Conservation (phyloP, 345 rosid species). For the Populus alba region DNA sequence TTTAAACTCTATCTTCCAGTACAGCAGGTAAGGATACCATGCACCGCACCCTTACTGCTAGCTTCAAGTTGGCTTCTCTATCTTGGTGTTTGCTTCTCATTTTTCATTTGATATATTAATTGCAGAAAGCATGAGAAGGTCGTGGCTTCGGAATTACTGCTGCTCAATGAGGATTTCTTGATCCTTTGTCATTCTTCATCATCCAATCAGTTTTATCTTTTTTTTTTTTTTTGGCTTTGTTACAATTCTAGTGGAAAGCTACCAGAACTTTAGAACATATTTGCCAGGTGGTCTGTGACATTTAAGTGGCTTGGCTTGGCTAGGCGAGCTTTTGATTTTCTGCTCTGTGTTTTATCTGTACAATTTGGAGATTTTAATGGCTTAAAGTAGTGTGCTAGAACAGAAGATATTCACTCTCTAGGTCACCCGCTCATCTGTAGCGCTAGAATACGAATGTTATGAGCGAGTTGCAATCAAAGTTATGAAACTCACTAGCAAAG, state of each 20-base stretch:
- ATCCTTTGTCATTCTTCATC: background rate
- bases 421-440: no score
- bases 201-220: background rate
- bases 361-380: no score
- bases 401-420: no score
- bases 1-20: constrained; percentile 89
- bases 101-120: background rate
- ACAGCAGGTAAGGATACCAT: constrained; percentile 50
- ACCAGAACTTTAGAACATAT: background rate
- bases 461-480: no score
- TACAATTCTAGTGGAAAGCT: background rate
- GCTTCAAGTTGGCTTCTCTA: background rate
- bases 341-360: background rate
- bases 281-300: background rate
- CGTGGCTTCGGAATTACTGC: background rate
- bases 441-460: no score
- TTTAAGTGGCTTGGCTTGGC: background rate
- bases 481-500: no score
- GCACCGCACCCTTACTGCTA: background rate
- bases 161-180: background rate
- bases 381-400: no score
- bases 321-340: background rate
- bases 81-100: background rate
- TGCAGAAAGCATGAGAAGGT: constrained; percentile 53
- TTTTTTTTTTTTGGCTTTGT: background rate